A percentile compares a stretch with the other conserved stretches of the same genome.
These are phyloP conservation scores for Cercospora sojina DNA, from an alignment of 2,329 filamentous ascomycete genomes.

Conservation along the genomic window DNA sequence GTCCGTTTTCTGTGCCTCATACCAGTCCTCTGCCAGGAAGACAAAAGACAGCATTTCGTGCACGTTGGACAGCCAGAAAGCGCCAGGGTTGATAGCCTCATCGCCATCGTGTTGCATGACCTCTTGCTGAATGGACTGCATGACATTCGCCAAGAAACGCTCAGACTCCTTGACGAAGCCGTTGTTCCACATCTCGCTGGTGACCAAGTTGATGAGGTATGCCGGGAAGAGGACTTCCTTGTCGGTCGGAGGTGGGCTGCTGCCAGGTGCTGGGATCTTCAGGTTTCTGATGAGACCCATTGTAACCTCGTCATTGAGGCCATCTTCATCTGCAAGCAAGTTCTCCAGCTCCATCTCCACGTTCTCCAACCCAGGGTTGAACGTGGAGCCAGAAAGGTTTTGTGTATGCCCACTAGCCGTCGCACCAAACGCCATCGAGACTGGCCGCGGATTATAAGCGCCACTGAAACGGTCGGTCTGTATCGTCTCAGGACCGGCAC, in stretches of 20 bases:
- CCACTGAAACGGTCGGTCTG: constrained; percentile 87
- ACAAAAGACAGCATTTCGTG: constrained; percentile 99
- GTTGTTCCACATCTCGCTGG: constrained; percentile 99
- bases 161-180: constrained; percentile 99
- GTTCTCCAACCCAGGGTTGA: constrained; percentile 78
- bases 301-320: constrained; percentile 93
- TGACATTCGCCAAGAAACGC: constrained; percentile 96
- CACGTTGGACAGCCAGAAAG: constrained; percentile 98
- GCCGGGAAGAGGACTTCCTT: constrained; percentile 99
- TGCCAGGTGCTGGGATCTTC: constrained; percentile 87
- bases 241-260: constrained; percentile 86
- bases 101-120: constrained; percentile 99
- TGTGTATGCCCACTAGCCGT: constrained; percentile 64
- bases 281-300: constrained; percentile 94
- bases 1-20: constrained; percentile 97
- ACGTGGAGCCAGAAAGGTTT: constrained; percentile 71
- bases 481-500: constrained; percentile 80
- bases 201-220: constrained; percentile 98
- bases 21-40: constrained; percentile 98
- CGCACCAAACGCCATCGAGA: constrained; percentile 84
- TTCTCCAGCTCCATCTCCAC: constrained; percentile 94
- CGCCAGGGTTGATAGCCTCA: constrained; percentile 92
- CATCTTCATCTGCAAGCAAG: constrained; percentile 90
- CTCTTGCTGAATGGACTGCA: constrained; percentile 99
- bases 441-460: constrained; percentile 89